Evolutionary conservation across 1,284 basidiomycete genomes (phyloP), one percentile per base, ranked within the genome.

Genomic region (Exobasidium rhododendri): DNA sequence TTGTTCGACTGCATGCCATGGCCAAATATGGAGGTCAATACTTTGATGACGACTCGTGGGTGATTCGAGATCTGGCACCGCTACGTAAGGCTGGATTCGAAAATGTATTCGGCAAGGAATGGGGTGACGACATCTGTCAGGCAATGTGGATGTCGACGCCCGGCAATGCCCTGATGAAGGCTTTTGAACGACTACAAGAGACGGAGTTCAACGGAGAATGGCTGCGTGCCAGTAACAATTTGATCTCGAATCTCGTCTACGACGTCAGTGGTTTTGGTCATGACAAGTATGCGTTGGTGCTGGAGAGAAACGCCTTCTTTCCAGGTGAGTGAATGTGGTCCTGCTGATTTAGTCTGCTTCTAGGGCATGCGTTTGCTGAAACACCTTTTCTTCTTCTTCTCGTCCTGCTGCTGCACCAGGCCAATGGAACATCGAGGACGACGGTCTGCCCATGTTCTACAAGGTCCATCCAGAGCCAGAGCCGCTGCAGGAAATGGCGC

Each of bases 221-320:
- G 58, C 3, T 60, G 43, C 13, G 22, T 22, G 58, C 52, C n/a
- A 57, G 54, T 40, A 58, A 56, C 7, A 22, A 60, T n/a, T 32
- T 60, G 26, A 28, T 57, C 17, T 35, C 29, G 11, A n/a, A 14
- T 14, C 30, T 57, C n/a, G 26, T 57, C 10, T 14, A n/a, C 30
- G 17, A 57, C 56, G 20, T 45, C 29, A 10, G 17, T 22, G 28
- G 32, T 47, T 44, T 29, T 20, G 32, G 20, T 28, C 17, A 28
- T 20, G 44, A 47, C n/a, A 20, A 28, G 4, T 32, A 14, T 47
- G 30, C 56, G 4, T 29, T 57, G 13, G 46, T 47, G 26, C 30
- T 57, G 22, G 56, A 57, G 35, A 31, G 35, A 47, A 32, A 57
- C 30, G 56, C 56, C 3, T 57, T 57, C 56, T 57, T 57, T 28